A percentile compares a stretch with the other conserved stretches of the same genome.
phyloP scores from a whole-genome alignment of 805 yeast species.

The Cephaloascus albidus region DNA sequence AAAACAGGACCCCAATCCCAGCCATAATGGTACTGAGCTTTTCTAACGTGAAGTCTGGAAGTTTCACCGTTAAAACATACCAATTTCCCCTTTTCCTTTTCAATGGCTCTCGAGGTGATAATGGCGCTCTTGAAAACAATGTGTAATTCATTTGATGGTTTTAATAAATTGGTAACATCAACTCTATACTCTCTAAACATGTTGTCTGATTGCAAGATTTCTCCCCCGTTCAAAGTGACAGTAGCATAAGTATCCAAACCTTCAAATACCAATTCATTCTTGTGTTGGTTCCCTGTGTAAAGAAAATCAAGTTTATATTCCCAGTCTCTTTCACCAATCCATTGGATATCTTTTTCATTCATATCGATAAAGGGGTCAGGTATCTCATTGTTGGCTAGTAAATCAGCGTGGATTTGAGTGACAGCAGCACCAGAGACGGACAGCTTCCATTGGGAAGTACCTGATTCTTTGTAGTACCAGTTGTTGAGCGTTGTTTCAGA shows the following conservation, averaged over 20 bases:
- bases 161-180: slow-evolving; percentile 12
- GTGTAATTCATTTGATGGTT: slow-evolving; percentile 17
- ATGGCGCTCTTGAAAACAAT: slow-evolving; percentile 30
- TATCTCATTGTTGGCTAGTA: slow-evolving; percentile 24
- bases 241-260: slow-evolving; percentile 36
- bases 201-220: slow-evolving; percentile 27
- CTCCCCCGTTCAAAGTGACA: slow-evolving; percentile 26
- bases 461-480: neutral
- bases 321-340: slow-evolving; percentile 44
- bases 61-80: slow-evolving; percentile 32
- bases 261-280: slow-evolving; percentile 22
- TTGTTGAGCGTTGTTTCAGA: too few species aligned
- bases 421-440: neutral
- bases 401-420: slow-evolving; percentile 33
- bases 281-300: neutral
- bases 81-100: slow-evolving; percentile 16
- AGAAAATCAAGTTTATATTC: slow-evolving; percentile 24
- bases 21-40: slow-evolving; percentile 46
- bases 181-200: slow-evolving; percentile 29
- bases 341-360: slow-evolving; percentile 35
- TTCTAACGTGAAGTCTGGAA: slow-evolving; percentile 32
- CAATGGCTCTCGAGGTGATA: slow-evolving; percentile 20
- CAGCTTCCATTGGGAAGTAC: neutral
- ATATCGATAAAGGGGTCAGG: slow-evolving; percentile 35
- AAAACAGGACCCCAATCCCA: slow-evolving; percentile 51